Evolutionary conservation across 495 filamentous ascomycete genomes (phyloP).

Genomic region (Xylaria intraflava): DNA sequence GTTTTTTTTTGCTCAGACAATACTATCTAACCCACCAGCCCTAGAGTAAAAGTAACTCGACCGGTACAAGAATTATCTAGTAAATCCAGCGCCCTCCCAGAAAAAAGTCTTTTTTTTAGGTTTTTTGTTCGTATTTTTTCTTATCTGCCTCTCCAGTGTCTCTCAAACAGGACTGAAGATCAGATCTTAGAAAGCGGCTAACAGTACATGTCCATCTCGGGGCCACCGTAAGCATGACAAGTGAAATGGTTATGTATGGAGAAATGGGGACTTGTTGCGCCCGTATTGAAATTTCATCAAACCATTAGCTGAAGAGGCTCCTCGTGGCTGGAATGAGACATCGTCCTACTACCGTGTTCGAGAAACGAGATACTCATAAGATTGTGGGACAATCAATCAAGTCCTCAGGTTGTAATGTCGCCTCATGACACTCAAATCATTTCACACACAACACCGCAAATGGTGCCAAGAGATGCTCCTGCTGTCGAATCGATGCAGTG

Average conservation of each 20-base stretch:
- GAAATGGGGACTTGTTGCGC: neutral
- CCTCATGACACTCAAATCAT: neutral
- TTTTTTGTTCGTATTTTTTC: conserved; percentile 12
- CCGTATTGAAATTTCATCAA: neutral
- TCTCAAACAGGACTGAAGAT: neutral
- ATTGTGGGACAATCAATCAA: neutral
- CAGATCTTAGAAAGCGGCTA: neutral
- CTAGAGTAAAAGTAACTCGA: conserved; percentile 5
- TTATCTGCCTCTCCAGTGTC: neutral
- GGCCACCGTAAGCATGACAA: neutral
- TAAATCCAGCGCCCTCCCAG: conserved; percentile 18
- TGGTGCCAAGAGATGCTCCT: conserved; percentile 19
- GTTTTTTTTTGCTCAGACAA: conserved; percentile 27
- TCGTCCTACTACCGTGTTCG: neutral
- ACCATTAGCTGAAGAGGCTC: neutral
- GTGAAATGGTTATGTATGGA: neutral
- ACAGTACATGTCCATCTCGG: neutral
- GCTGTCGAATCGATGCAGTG: conserved; percentile 28
- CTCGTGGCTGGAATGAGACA: neutral
- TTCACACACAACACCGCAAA: neutral
- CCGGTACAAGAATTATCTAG: conserved; percentile 21
- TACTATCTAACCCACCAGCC: conserved; percentile 24
- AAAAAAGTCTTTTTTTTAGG: conserved; percentile 17
- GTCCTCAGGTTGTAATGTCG: neutral
- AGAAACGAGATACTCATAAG: neutral